Base-by-base conservation (phyloP, 2,329 filamentous ascomycete species). In the Hypoxylon sp. region DNA sequence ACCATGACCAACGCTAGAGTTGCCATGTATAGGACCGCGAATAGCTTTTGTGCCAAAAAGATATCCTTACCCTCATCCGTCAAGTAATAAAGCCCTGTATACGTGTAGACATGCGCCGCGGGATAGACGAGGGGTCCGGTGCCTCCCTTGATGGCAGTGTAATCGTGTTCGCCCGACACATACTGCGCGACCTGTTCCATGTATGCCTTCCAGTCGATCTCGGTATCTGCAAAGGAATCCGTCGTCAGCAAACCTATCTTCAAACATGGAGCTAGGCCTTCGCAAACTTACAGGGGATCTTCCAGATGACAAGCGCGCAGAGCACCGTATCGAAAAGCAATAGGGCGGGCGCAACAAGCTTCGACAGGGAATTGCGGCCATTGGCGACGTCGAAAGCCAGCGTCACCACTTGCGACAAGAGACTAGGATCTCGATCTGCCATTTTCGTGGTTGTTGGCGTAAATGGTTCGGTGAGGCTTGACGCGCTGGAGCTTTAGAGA, bases 161-260 rank as follows among this genome's bases (percentile, higher is more conserved):
- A 99, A 78, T 97, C 90, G 75, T 91, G 88, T 81, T 98, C 94
- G 73, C 95, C 95, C 17, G 87, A 84, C 47, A 94, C 80, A 73
- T 91, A 95, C 71, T 94, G 89, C 41, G 85, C 80, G 46, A 98
- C 84, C 74, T 99, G 95, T 76, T 97, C 86, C 94, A 99, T 98
- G 78, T 99, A 99, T 0, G 95, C 93, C 62, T 85, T 86, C 94
- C 94, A 99, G 79, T 99, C 95, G 74, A 99, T 99, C 78, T 99
- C 95, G 44, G 95, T 99, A 76, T 99, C 95, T 85, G 69, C 49
- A 22, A 19, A 26, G 15, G 19, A 58, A 6, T 46, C 46, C 8
- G 24, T 22, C 1, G 37, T 64, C 41, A 58, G 59, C 46, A 15
- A 28, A 11, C 4, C 11, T 37, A n/a, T 47, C 17, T 5, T n/a